Conservation (phyloP, 148 eudicot genomes). For the Arbutus unedo region DNA sequence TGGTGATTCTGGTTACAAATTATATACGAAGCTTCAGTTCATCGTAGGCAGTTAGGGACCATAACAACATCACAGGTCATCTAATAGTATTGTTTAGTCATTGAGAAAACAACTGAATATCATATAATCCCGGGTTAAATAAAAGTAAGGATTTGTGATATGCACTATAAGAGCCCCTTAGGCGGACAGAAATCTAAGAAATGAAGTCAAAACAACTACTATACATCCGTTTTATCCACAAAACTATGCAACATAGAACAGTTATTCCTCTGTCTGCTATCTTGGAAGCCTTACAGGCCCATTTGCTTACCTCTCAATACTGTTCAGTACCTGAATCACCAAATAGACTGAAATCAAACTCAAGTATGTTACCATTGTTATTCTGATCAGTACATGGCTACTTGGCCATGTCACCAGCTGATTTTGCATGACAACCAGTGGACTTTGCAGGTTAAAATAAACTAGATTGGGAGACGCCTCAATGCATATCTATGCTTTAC, state of each 20-base stretch:
- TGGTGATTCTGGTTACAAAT: slow-evolving; percentile 20
- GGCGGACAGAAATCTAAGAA: not conserved
- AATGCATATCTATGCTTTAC: not conserved
- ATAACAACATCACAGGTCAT: not conserved
- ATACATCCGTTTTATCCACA: not conserved
- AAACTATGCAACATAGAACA: not conserved
- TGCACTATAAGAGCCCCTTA: not conserved
- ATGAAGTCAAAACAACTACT: not conserved
- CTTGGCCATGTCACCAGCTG: not conserved
- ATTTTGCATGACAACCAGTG: not conserved
- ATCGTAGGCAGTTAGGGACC: not conserved
- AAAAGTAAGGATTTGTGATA: not conserved
- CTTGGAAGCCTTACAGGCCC: not conserved
- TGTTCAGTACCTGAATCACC: not conserved
- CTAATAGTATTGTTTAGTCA: not conserved
- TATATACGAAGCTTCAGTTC: not conserved
- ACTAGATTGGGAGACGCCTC: not conserved
- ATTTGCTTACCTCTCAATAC: not conserved
- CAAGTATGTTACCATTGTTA: not conserved
- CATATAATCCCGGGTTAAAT: not conserved
- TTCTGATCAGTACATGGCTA: not conserved
- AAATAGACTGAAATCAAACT: not conserved
- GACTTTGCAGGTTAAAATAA: not conserved
- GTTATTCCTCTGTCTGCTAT: not conserved
- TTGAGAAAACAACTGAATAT: not conserved